Evolutionary conservation across 257 asterid species (phyloP), one percentile per base, ranked within the genome.

Genomic region (Perilla frutescens): DNA sequence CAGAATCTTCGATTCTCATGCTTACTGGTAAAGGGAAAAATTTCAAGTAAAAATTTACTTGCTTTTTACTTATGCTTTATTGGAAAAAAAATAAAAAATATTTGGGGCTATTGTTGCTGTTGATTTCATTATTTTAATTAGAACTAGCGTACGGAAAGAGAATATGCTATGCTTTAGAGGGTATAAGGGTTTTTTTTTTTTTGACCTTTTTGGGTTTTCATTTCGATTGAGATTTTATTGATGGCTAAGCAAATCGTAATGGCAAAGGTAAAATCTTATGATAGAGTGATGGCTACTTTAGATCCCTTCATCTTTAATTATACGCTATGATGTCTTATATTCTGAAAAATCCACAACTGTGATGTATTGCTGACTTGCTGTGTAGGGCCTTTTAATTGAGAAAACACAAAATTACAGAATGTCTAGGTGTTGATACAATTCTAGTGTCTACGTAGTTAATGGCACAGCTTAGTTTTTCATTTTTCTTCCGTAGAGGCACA

Each of bases 1-100:
- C 99, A 2, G 97, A 91, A 73, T 80, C 97, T 11, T 91, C 99
- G 3, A 88, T 91, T 76, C 86, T 94, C 76, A 90, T 87, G 96
- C 91, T 94, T 26, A 94, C 90, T 26, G 97, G 97, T 94, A 88
- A 80, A 75, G 12, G 56, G 32, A 56, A 31, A 54, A 72, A 51
- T 55, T 64, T 31, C 55, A 13, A 14, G 43, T 44, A n/a, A 10
- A 74, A 26, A 73, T 67, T 62, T 45, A 57, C 14, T 26, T 59
- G 62, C 15, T 7, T 10, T 48, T 10, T 48, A 48, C 8, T 64
- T 11, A n/a, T n/a, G 8, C n/a, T 45, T 60, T 62, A 26, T 32
- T 20, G 26, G 26, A 20, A 20, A 20, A 20, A 20, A 20, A 20
- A 4, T 7, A 1, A 41, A 12, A 11, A 15, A 64, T n/a, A n/a